These are phyloP conservation scores for Auriscalpium orientale DNA, from an alignment of 768 basidiomycete genomes.

Conservation along the genomic window DNA sequence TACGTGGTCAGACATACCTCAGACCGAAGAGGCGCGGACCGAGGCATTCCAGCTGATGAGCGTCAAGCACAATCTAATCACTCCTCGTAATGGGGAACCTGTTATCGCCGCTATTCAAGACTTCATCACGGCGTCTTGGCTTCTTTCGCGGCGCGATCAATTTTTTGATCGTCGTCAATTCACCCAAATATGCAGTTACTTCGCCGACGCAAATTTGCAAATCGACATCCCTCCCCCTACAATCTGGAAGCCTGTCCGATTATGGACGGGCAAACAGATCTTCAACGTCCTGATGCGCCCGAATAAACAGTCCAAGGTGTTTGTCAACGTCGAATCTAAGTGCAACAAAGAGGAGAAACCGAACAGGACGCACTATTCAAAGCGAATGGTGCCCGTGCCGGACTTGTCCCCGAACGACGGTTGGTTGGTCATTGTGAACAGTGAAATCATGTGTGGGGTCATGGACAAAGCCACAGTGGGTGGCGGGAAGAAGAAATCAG, in stretches of 20 bases:
- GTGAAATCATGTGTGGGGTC: constrained; percentile 98
- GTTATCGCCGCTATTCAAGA: constrained; percentile 99
- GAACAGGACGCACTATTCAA: constrained; percentile 50
- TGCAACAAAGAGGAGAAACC: constrained; percentile 87
- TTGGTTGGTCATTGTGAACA: constrained; percentile 94
- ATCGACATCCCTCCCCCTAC: constrained; percentile 95
- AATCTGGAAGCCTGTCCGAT: constrained; percentile 83
- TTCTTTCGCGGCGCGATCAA: constrained; percentile 85
- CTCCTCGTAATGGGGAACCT: constrained; percentile 96
- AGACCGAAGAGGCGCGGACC: constrained; percentile 96
- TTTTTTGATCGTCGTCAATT: constrained; percentile 94
- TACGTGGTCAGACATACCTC: constrained; percentile 73
- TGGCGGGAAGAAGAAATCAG: constrained; percentile 98
- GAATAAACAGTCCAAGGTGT: constrained; percentile 70
- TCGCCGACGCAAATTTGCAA: constrained; percentile 83
- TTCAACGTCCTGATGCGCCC: constrained; percentile 97
- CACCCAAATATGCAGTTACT: constrained; percentile 92
- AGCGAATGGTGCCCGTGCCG: constrained; percentile 51
- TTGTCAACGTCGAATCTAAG: constrained; percentile 94
- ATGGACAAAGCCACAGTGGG: constrained; percentile 99
- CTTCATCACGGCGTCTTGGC: constrained; percentile 97
- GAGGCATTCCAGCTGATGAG: constrained; percentile 97
- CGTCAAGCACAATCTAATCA: constrained; percentile 94
- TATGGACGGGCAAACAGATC: constrained; percentile 99
- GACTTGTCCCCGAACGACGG: constrained; percentile 97